Evolutionary conservation across 306 rosid species (phyloP), one percentile per base, ranked within the genome.

Genomic region (Oemleria cerasiformis): DNA sequence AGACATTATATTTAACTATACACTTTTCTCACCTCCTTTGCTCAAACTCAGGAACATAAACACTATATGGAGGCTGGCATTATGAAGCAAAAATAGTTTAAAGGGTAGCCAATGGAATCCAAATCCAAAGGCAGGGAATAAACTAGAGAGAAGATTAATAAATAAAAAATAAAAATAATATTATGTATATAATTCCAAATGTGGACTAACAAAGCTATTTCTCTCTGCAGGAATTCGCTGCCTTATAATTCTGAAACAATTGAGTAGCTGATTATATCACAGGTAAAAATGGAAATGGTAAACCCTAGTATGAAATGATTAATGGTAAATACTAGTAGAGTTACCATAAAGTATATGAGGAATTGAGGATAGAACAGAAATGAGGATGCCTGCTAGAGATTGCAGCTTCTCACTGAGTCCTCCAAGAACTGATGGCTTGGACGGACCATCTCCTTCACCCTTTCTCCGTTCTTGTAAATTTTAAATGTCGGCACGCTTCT

Each of bases 391-490:
- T 76, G 76, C 78, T 71, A 88, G 68, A 81, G 71, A 65, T 62
- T 79, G 70, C 80, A 86, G 75, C 73, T 85, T 71, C 87, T 85
- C 69, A 92, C 79, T 1, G 88, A 86, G 62, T 92, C 96, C 80
- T 92, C 98, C 80, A 92, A 78, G 66, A 81, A 73, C 47, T 82
- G 87, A 72, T 85, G 91, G 65, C 73, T 85, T 23, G 98, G 98
- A 12, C 82, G 84, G 65, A 86, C 77, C 91, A 90, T 82, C 84
- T 92, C 98, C 82, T 80, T 88, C 87, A 90, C 64, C 85, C 83
- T 88, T 72, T 79, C 89, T 19, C 96, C 96, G 17, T 90, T 85
- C 84, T 85, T 92, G 82, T 88, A 92, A 19, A 92, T 84, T 78
- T 90, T 90, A 71, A 92, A 88, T 13, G 98, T 81, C 57, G 97